Evolutionary conservation across 139 green algal species (phyloP), one percentile per base, ranked within the genome.

Genomic region (Raphidocelis subcapitata): DNA sequence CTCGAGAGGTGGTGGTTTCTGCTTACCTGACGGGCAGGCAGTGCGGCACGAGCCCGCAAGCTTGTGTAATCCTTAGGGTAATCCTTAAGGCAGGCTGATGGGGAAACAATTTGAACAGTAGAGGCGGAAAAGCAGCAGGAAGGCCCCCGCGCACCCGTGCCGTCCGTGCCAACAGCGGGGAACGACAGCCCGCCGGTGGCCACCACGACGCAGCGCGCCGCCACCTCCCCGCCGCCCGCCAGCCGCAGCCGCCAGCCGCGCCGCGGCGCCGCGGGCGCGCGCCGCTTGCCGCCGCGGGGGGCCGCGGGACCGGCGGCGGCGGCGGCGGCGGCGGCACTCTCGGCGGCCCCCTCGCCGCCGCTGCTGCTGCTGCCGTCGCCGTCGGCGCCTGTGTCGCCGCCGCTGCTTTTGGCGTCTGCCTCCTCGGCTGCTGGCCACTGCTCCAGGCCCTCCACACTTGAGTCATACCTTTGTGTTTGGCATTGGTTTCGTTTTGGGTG

Each of bases 101-200:
- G n/a, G n/a, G n/a, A n/a, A n/a, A n/a, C n/a, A n/a, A n/a, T n/a
- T n/a, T n/a, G n/a, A n/a, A n/a, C n/a, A n/a, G n/a, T n/a, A n/a
- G 41, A 20, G 41, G 8, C 41, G 41, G 8, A 49, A 8, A 49
- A 49, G 8, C 8, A 8, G 8, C 8, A 20, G 26, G 26, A 15
- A 31, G 35, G 29, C 5, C 37, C 29, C 23, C 33, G 16, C 54
- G 28, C 69, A 23, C 92, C 91, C 0, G 81, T 89, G 65, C 94
- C 93, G 60, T 94, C 92, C 0, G 93, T 97, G 16, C 94, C 94
- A 26, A 97, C 85, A 21, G 78, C 80, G 21, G 94, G 93, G 75
- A 94, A 97, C 20, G 77, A 91, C 20, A 89, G 62, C 21, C 94
- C 94, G 0, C 94, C 94, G 1, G 86, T 92, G 31, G 90, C 87